Evolutionary conservation across 2,329 filamentous ascomycete species (phyloP).

Genomic region (Penicillium occitanis): DNA sequence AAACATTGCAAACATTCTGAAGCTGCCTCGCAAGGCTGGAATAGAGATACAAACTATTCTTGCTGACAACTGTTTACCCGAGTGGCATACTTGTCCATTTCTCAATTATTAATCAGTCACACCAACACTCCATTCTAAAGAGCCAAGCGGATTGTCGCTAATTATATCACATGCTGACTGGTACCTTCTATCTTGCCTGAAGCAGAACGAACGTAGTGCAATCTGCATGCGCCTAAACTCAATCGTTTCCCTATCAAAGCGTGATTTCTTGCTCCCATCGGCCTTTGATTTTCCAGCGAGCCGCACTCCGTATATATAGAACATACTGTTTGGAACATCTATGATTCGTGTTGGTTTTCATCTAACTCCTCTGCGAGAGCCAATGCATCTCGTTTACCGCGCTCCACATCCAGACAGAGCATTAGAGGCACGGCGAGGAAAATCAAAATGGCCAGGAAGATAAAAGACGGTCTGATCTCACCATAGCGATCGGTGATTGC

Average conservation of each 20-base stretch:
- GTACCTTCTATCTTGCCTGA: background rate
- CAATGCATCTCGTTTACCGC: conserved; percentile 68
- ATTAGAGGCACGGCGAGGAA: conserved; percentile 81
- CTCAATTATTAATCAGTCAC: background rate
- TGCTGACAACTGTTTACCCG: background rate
- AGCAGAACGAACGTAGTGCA: background rate
- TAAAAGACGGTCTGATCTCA: conserved; percentile 82
- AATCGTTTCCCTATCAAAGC: no score
- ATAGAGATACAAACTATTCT: background rate
- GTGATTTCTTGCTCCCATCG: background rate
- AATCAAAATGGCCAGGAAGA: conserved; percentile 84
- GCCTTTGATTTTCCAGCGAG: background rate
- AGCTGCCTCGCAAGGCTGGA: background rate
- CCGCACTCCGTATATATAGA: background rate
- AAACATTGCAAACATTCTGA: conserved; percentile 1
- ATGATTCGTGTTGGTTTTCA: conserved; percentile 22
- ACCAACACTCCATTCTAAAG: background rate
- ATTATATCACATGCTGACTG: conserved; percentile 1
- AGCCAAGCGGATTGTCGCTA: background rate
- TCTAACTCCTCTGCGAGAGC: conserved; percentile 59
- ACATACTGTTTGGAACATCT: background rate
- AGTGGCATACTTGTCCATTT: conserved; percentile 2
- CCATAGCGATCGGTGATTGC: conserved; percentile 83
- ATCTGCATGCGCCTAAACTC: background rate
- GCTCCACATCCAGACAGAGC: conserved; percentile 78